These are phyloP conservation scores for Alternaria dauci DNA, from an alignment of 2,329 filamentous ascomycete genomes.

Conservation along the genomic window DNA sequence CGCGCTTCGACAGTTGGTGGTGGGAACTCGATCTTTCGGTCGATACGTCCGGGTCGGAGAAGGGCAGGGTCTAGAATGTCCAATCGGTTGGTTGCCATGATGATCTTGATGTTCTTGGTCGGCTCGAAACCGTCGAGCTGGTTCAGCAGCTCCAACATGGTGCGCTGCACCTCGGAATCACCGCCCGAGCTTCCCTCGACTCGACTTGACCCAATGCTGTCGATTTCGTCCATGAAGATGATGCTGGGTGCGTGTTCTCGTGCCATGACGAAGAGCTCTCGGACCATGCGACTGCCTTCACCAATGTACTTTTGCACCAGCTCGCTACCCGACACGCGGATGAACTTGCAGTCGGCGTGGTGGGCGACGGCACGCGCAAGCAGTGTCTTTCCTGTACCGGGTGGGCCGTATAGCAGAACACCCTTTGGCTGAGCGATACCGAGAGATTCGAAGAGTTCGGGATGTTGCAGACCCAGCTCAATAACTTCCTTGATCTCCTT, in stretches of 20 bases:
- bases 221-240: slow-evolving; percentile 99
- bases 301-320: slow-evolving; percentile 99
- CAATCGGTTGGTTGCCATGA: slow-evolving; percentile 98
- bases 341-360: slow-evolving; percentile 99
- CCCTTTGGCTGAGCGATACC: slow-evolving; percentile 98
- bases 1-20: slow-evolving; percentile 95
- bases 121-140: slow-evolving; percentile 98
- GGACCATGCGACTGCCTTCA: slow-evolving; percentile 97
- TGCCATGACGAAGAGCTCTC: slow-evolving; percentile 99
- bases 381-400: slow-evolving; percentile 96
- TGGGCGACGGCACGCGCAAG: slow-evolving; percentile 95
- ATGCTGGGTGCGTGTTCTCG: slow-evolving; percentile 97
- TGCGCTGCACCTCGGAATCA: slow-evolving; percentile 97
- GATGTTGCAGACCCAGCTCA: slow-evolving; percentile 96
- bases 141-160: slow-evolving; percentile 97
- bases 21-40: slow-evolving; percentile 98
- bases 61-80: slow-evolving; percentile 97
- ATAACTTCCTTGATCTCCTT: slow-evolving; percentile 99
- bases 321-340: slow-evolving; percentile 94
- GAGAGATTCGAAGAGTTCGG: slow-evolving; percentile 97
- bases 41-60: slow-evolving; percentile 94
- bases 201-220: slow-evolving; percentile 96
- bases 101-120: slow-evolving; percentile 99
- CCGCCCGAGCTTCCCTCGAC: slow-evolving; percentile 95
- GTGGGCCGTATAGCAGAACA: slow-evolving; percentile 93